These are phyloP conservation scores for Apiospora marii DNA, from an alignment of 2,329 filamentous ascomycete species.

Conservation along the genomic window DNA sequence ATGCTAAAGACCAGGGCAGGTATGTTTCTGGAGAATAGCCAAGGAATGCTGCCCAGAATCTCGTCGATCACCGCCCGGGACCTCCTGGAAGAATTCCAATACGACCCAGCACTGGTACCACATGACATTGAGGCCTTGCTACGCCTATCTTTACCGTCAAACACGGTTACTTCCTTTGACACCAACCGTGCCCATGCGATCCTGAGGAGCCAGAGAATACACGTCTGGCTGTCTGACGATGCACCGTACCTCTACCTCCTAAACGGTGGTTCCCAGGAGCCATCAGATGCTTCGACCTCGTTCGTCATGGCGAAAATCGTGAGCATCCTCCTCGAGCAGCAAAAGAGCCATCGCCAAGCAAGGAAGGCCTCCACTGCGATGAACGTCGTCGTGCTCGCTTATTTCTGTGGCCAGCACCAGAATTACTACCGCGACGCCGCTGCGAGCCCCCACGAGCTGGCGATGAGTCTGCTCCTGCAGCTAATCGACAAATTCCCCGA, in stretches of 20 bases:
- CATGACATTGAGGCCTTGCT: background rate
- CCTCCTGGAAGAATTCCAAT: background rate
- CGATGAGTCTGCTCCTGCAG: conserved; percentile 21
- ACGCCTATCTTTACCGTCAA: background rate
- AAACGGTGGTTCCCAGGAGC: background rate
- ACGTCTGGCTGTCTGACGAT: background rate
- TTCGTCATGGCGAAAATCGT: background rate
- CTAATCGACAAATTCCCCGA: background rate
- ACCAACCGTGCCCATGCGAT: background rate
- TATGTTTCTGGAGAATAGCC: background rate
- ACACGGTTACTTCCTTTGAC: background rate
- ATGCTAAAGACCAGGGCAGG: background rate
- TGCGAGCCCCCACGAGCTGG: background rate
- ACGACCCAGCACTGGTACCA: background rate
- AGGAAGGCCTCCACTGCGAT: background rate
- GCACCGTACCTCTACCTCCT: conserved; percentile 4
- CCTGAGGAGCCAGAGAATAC: background rate
- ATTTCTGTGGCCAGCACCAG: conserved; percentile 12
- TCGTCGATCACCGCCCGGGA: background rate
- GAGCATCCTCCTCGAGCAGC: background rate
- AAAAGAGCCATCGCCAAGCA: background rate
- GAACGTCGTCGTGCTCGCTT: background rate
- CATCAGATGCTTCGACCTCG: background rate
- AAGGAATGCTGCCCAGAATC: background rate
- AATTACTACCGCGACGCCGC: background rate